Evolutionary conservation across 257 asterid species (phyloP), one percentile per base, ranked within the genome.

Genomic region (Gynochthodes officinalis): DNA sequence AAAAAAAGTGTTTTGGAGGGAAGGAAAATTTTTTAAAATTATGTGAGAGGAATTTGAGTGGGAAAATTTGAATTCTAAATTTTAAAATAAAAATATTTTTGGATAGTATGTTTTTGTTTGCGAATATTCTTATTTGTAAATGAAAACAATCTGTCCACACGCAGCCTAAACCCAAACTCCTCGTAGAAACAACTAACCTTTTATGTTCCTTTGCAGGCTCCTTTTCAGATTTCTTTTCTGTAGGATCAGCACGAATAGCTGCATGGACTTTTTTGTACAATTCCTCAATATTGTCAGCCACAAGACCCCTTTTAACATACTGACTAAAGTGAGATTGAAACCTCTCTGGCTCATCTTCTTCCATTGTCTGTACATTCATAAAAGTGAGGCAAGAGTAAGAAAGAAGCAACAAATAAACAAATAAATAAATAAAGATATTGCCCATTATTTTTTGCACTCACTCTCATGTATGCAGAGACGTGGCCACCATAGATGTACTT

Each of bases 401-500:
- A 33, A 32, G 63, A 49, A n/a, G 18, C 44, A 27, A 42, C 23
- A 19, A 4, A 21, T 35, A 27, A 11, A 7, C 37, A 32, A 21
- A 1, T 4, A 32, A 3, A 39, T 40, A 4, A 66, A 23, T 21
- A 18, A 18, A 49, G 60, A 27, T 10, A 23, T 1, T 67, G 52
- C 7, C 14, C 33, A 30, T 14, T 18, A n/a, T 64, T 5, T 50
- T 27, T 18, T 8, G 25, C 35, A 28, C 72, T 74, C 68, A 90
- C 96, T 78, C 35, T 82, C 95, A 90, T 90, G 55, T 88, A 86
- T 18, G 89, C 75, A 9, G 93, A 85, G 27, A 85, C 84, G 70
- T 90, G 96, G 77, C 94, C 94, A 5, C 96, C 92, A 61, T 88
- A 88, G 52, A 90, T 82, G 77, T 90, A 88, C 70, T 88, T 90